Evolutionary conservation across 345 rosid species (phyloP), one percentile per base, ranked within the genome.

Genomic region (Zanthoxylum bungeanum): DNA sequence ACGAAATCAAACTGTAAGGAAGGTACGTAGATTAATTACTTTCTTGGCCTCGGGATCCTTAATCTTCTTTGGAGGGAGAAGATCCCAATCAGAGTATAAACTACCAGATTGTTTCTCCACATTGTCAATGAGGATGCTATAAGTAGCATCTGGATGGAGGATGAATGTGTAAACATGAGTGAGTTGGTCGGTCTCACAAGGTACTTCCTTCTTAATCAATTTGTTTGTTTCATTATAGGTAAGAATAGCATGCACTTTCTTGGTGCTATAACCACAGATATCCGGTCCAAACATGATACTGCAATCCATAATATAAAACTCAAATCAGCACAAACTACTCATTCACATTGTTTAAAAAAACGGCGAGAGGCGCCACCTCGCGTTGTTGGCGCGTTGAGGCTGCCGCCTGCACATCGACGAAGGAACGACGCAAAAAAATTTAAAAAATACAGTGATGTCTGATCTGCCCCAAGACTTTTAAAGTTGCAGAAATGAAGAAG

Each of bases 271-370:
- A 64, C 99, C 99, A 80, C 99, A 93, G 56, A 95, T 91, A 84
- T 95, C 98, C 0, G 98, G 99, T 50, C 99, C 99, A 88, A 95
- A 95, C 99, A 95, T 95, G 60, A 95, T 93, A 69, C 99, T 96
- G 91, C 85, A 82, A 47, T 55, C 64, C 77, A 50, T 40, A 46
- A 74, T 28, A 25, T 71, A 49, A 68, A 4, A 11, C 31, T 0
- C 24, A 65, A 3, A 28, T 76, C 60, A 73, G 37, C 27, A 73
- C 9, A n/a, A n/a, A n/a, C n/a, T n/a, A n/a, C n/a, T n/a, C n/a
- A n/a, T n/a, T n/a, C n/a, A n/a, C n/a, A n/a, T n/a, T n/a, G n/a
- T n/a, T n/a, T n/a, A n/a, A n/a, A n/a, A n/a, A n/a, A n/a, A n/a
- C n/a, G n/a, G n/a, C n/a, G n/a, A n/a, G n/a, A n/a, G n/a, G n/a